These are phyloP conservation scores for Saprolegnia diclina DNA, from an alignment of 352 stramenopile species.

Conservation along the genomic window DNA sequence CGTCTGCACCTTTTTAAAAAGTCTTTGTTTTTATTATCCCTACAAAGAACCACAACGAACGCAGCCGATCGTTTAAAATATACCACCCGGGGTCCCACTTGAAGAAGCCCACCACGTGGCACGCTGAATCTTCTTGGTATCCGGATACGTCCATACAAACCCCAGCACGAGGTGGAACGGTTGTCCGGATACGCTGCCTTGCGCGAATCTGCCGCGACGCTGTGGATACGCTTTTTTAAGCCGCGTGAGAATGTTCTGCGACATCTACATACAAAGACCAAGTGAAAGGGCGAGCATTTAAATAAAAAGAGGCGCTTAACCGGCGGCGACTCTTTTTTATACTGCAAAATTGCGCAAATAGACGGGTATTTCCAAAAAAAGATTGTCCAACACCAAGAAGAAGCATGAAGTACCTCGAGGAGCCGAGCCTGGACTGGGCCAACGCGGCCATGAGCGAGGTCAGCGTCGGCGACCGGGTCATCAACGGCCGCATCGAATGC, in stretches of 20 bases:
- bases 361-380: background rate
- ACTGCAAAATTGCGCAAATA: background rate
- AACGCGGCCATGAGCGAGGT: constrained; percentile 85
- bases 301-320: background rate
- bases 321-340: too few relatives aligned
- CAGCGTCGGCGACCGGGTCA: constrained; percentile 80
- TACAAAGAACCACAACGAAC: too few relatives aligned
- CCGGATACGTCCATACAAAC: background rate
- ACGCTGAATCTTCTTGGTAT: background rate
- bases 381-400: background rate
- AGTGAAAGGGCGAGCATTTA: background rate
- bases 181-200: background rate
- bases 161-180: background rate
- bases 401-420: constrained; percentile 91
- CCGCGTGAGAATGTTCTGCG: background rate
- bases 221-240: background rate
- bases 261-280: too few relatives aligned
- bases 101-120: background rate
- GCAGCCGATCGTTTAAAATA: too few relatives aligned
- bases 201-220: background rate
- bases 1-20: too few relatives aligned
- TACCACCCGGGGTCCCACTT: background rate
- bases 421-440: constrained; percentile 83
- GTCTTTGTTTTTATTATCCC: too few relatives aligned
- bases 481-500: constrained; percentile 83